A percentile compares a stretch with the other conserved stretches of the same genome.
phyloP scores from a whole-genome alignment of 345 rosid genomes.

The Kandelia obovata region DNA sequence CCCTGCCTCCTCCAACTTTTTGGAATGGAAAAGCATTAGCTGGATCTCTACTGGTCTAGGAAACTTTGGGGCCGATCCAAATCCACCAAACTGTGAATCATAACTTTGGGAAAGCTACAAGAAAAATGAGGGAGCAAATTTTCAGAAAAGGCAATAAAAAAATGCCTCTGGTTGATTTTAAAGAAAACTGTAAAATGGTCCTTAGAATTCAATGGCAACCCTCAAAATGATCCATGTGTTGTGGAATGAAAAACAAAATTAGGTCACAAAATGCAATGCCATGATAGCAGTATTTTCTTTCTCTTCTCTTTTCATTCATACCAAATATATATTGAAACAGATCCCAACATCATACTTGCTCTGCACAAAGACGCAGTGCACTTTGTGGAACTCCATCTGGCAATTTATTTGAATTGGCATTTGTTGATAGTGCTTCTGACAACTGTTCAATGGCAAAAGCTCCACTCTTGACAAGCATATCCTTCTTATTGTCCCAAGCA shows the following conservation, averaged over 20 bases:
- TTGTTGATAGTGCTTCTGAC: slow-evolving; percentile 76
- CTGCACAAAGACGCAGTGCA: slow-evolving; percentile 64
- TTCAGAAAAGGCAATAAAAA: slow-evolving; percentile 10
- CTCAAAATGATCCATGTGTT: background rate
- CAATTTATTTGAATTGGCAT: slow-evolving; percentile 53
- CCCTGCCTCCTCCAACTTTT: slow-evolving; percentile 59
- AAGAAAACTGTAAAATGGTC: background rate
- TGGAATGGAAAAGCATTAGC: slow-evolving; percentile 72
- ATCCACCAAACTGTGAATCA: slow-evolving; percentile 73
- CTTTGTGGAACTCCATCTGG: slow-evolving; percentile 54
- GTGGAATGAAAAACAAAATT: background rate
- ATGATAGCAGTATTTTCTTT: too few relatives aligned
- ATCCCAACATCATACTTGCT: slow-evolving; percentile 49
- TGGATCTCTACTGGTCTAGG: slow-evolving; percentile 96
- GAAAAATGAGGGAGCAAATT: slow-evolving; percentile 6
- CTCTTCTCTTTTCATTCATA: too few relatives aligned
- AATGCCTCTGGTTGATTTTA: background rate
- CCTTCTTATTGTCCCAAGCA: slow-evolving; percentile 75
- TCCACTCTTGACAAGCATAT: slow-evolving; percentile 66
- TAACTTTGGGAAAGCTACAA: slow-evolving; percentile 72
- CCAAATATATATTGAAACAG: background rate
- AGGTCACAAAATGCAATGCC: too few relatives aligned
- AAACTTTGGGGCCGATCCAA: slow-evolving; percentile 96
- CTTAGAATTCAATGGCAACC: background rate
- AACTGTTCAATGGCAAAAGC: slow-evolving; percentile 79